Conservation (phyloP, 352 stramenopile species). For the Phytophthora idaei region DNA sequence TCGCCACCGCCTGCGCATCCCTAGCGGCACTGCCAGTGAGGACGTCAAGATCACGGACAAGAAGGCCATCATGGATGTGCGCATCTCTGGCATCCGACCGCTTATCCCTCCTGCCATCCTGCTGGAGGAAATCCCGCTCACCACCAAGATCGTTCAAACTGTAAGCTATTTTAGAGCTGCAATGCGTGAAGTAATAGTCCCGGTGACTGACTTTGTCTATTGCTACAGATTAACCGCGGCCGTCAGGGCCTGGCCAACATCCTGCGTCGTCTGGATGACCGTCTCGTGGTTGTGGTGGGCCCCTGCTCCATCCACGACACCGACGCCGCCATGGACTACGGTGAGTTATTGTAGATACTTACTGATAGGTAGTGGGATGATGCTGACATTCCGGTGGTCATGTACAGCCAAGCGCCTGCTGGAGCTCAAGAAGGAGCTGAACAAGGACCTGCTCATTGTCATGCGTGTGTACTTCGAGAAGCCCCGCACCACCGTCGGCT, state of each 20-base stretch:
- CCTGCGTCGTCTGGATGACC: constrained; percentile 82
- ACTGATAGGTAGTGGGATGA: neutral
- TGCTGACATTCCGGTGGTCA: constrained; percentile 10
- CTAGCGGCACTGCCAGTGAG: constrained; percentile 68
- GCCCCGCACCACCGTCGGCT: constrained; percentile 88
- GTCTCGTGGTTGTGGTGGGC: constrained; percentile 83
- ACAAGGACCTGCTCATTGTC: constrained; percentile 86
- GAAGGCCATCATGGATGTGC: constrained; percentile 86
- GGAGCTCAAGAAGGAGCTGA: constrained; percentile 71
- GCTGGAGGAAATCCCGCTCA: constrained; percentile 85
- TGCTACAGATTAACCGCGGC: constrained; percentile 61
- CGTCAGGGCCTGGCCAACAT: constrained; percentile 79
- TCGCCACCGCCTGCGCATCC: constrained; percentile 59
- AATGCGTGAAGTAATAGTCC: neutral
- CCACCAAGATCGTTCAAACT: constrained; percentile 78
- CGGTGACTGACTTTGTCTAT: neutral
- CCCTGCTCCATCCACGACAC: constrained; percentile 92
- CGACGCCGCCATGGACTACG: constrained; percentile 87
- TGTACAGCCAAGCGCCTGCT: constrained; percentile 65
- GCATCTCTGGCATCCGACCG: constrained; percentile 85
- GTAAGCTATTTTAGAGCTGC: constrained; percentile 16
- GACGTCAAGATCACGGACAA: constrained; percentile 88
- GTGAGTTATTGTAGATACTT: constrained; percentile 18
- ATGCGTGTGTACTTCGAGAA: constrained; percentile 94
- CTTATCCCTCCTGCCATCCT: constrained; percentile 88